phyloP scores from a whole-genome alignment of 495 filamentous ascomycete genomes.

The Daldinia grandis region DNA sequence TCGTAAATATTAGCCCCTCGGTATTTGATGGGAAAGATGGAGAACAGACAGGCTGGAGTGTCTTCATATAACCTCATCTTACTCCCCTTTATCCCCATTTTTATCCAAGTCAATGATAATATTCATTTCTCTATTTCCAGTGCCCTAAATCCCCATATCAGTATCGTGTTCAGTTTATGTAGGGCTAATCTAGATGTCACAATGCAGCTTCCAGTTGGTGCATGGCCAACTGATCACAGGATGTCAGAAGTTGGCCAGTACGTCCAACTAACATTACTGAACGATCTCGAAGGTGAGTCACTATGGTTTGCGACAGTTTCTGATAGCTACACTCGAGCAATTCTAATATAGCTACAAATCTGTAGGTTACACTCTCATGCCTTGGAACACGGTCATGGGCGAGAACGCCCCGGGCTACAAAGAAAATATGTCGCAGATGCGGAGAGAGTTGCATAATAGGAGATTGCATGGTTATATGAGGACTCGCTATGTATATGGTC shows the following conservation, averaged over 20 bases:
- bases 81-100: background rate
- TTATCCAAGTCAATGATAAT: background rate
- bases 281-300: conserved; percentile 37
- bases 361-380: conserved; percentile 34
- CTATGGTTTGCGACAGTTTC: background rate
- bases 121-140: background rate
- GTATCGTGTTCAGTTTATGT: background rate
- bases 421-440: conserved; percentile 27
- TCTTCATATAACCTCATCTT: background rate
- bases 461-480: conserved; percentile 38
- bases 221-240: conserved; percentile 52
- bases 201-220: conserved; percentile 32
- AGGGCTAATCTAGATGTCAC: conserved; percentile 29
- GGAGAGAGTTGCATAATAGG: conserved; percentile 27
- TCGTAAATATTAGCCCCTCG: background rate
- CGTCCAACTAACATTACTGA: conserved; percentile 32
- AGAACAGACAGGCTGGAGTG: background rate
- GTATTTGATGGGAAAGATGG: background rate
- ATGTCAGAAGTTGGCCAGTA: conserved; percentile 60
- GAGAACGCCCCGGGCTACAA: conserved; percentile 32
- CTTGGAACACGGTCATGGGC: conserved; percentile 36
- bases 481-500: conserved; percentile 34
- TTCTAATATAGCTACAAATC: background rate
- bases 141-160: background rate
- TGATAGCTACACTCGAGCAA: background rate